Evolutionary conservation across 129 eudicot species (phyloP), one percentile per base, ranked within the genome.

Genomic region (Erigeron canadensis): DNA sequence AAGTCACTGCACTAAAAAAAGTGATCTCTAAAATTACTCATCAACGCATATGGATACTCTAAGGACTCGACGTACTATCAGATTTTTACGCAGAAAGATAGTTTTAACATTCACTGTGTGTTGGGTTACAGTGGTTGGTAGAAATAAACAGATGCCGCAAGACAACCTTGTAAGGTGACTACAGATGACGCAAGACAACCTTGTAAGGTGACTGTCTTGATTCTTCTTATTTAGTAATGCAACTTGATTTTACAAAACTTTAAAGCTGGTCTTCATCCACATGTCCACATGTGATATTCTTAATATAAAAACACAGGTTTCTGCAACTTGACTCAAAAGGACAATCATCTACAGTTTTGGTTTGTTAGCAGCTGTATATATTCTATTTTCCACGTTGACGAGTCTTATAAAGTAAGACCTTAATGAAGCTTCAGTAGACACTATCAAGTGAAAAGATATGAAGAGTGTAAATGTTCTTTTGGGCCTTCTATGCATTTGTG

Each of bases 391-490:
- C 70, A 42, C 22, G 61, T 47, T 48, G 21, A 23, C 13, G 3
- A 21, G 15, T 50, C 72, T 38, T 48, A 11, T 68, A 68, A 48
- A 71, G 41, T 17, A 62, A 62, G 63, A 62, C 61, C 70, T 37
- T 34, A 28, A 5, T 48, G 60, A 47, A 22, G 10, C 55, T 71
- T 58, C 34, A 71, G 46, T 58, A 71, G 67, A 44, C 55, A 51
- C 10, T 23, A 71, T 71, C 28, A 58, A 58, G 28, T 63, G 50
- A 62, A 10, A 21, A 12, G n/a, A 16, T 39, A 63, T 74, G 63
- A 73, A 62, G 19, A 73, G 48, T 64, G 62, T 50, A 18, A 74
- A 50, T 48, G 71, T 40, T 40, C 37, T 40, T 19, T 63, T 43
- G 18, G 62, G 62, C 19, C 51, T 73, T 12, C 7, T 73, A 47